A percentile compares a stretch with the other conserved stretches of the same genome.
Conservation (phyloP, 306 rosid species). For the Coriaria nepalensis region DNA sequence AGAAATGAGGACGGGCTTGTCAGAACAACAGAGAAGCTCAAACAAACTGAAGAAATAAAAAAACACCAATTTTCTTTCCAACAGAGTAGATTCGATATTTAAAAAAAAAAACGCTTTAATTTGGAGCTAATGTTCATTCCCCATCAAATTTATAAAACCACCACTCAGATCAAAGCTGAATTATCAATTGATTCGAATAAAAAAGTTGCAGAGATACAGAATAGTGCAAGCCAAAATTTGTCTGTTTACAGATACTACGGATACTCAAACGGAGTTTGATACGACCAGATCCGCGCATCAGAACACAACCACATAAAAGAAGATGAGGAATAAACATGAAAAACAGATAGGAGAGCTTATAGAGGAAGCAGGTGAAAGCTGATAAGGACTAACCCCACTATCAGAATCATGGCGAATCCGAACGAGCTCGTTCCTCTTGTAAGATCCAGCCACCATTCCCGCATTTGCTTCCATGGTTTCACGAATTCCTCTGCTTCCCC, state of each 20-base stretch:
- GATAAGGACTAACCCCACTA: constrained; percentile 47
- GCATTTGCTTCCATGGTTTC: constrained; percentile 67
- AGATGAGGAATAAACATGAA: background rate
- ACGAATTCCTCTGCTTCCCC: constrained; percentile 10
- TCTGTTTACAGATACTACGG: no score
- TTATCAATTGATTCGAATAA: background rate
- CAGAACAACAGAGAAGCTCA: constrained; percentile 4
- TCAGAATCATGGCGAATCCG: constrained; percentile 92
- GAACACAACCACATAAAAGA: background rate
- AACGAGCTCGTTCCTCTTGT: constrained; percentile 86
- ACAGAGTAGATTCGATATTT: constrained; percentile 6
- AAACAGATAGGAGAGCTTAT: background rate
- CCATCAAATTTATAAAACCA: constrained; percentile 12
- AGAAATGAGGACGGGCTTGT: constrained; percentile 10
- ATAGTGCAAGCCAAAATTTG: background rate
- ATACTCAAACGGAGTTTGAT: no score
- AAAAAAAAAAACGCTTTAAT: constrained; percentile 4
- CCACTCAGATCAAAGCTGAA: constrained; percentile 13
- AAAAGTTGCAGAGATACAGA: background rate
- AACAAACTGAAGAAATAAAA: background rate
- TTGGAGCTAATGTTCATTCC: constrained; percentile 12
- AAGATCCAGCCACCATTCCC: constrained; percentile 94
- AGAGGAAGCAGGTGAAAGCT: constrained; percentile 4
- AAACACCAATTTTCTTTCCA: constrained; percentile 11
- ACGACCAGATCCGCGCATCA: background rate